Evolutionary conservation across 805 yeast genomes (phyloP).

Genomic region (Ogataea saltuana): DNA sequence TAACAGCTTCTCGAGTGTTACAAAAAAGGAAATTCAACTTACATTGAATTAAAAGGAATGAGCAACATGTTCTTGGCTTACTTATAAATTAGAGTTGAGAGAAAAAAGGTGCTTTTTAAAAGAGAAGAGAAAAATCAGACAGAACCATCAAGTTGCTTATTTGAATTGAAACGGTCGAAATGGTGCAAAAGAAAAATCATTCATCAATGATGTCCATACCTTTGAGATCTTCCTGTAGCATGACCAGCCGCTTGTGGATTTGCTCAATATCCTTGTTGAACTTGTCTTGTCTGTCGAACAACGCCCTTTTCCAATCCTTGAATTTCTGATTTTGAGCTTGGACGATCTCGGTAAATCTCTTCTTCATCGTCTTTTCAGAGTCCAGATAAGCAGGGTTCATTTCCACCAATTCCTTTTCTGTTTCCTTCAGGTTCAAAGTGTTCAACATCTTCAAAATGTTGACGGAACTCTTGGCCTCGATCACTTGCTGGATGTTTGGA

Average conservation of each 20-base stretch:
- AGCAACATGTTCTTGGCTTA: too few relatives aligned
- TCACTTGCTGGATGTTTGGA: constrained; percentile 33
- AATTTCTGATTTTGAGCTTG: constrained; percentile 55
- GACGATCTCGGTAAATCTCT: constrained; percentile 44
- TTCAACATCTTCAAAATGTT: constrained; percentile 42
- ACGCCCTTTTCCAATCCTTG: constrained; percentile 59
- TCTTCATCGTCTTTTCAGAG: constrained; percentile 44
- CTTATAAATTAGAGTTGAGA: not conserved
- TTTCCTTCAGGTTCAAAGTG: constrained; percentile 35
- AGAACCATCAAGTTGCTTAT: not conserved
- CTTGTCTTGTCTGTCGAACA: constrained; percentile 54
- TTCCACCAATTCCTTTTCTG: constrained; percentile 43
- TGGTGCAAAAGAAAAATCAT: constrained; percentile 1
- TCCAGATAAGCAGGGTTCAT: constrained; percentile 49
- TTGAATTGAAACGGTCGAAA: too few relatives aligned
- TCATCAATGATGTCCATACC: constrained; percentile 13
- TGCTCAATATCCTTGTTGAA: constrained; percentile 56
- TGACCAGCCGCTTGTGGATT: constrained; percentile 38
- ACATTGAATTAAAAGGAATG: too few relatives aligned
- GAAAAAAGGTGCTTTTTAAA: not conserved
- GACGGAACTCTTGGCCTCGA: constrained; percentile 31
- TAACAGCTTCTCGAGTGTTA: too few relatives aligned
- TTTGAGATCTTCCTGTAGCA: constrained; percentile 37
- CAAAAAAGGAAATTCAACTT: too few relatives aligned
- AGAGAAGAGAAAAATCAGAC: not conserved